Base-by-base conservation (phyloP, 768 basidiomycete genomes). In the Tricholoma sp. region DNA sequence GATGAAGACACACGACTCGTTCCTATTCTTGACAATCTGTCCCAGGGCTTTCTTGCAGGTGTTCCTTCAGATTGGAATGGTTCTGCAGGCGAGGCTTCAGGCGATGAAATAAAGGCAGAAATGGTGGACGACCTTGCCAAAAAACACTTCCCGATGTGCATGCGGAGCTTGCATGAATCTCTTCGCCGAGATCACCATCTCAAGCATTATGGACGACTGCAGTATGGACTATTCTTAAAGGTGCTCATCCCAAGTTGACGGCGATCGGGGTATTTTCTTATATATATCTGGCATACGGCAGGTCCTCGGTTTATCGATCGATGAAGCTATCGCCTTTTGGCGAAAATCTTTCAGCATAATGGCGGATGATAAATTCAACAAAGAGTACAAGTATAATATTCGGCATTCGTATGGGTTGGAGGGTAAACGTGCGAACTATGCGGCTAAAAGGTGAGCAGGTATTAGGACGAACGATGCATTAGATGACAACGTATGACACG, bases 381-480 rank as follows among this genome's bases (percentile, higher is more conserved):
- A 98, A 68, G 91, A 97, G 67, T 88, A 98, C 79, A 88, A 85
- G 64, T 99, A 99, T 70, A 99, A 98, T 61, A 94, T 99, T 63
- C 86, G 96, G 45, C 97, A 99, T 68, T 86, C 85, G 4, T 99
- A 86, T 65, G 97, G 97, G 36, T 74, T 97, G 52, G 97, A 98
- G 68, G 97, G 97, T 9, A 92, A 89, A 70, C 83, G 96, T 44
- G 90, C 88, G 39, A 98, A 98, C 66, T 99, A 99, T 69, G 81
- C 91, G 1, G 94, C 97, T 0, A 92, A 88, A 73, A 95, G 82
- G 96, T 91, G 57, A 45, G 76, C 63, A 7, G 41, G 2, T 36
- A 11, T 56, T 28, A 48, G 15, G 18, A 5, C 42, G 18, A 6
- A 32, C 33, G 33, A 49, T 41, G 15, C 4, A 18, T 9, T 29